A percentile compares a stretch with the other conserved stretches of the same genome.
Conservation (phyloP, 352 stramenopile genomes). For the Phytophthora vignae region DNA sequence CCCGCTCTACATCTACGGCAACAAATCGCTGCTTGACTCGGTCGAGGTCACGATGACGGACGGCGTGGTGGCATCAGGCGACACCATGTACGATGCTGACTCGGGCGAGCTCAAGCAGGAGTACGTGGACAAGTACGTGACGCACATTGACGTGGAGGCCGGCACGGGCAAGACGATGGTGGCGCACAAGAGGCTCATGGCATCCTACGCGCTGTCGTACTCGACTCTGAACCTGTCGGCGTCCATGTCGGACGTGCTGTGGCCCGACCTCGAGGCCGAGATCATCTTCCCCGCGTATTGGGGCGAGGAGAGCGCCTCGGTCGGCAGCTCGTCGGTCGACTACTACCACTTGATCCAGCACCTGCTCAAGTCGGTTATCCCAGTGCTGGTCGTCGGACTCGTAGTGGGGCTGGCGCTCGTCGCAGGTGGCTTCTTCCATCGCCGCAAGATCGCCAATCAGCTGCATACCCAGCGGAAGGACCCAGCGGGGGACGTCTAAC, state of each 20-base stretch:
- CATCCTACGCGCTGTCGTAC: constrained; percentile 60
- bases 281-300: constrained; percentile 70
- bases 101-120: constrained; percentile 45
- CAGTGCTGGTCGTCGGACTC: constrained; percentile 58
- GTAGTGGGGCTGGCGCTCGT: constrained; percentile 45
- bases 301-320: constrained; percentile 53
- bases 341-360: constrained; percentile 53
- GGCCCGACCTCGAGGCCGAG: constrained; percentile 57
- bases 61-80: constrained; percentile 39
- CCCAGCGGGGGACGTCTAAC: constrained; percentile 19
- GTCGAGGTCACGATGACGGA: constrained; percentile 68
- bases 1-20: constrained; percentile 69
- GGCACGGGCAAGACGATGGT: constrained; percentile 79
- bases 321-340: constrained; percentile 41
- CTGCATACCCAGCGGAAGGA: constrained; percentile 29
- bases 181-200: constrained; percentile 66
- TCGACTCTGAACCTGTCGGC: constrained; percentile 44
- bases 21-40: constrained; percentile 48
- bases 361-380: constrained; percentile 52
- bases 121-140: constrained; percentile 64
- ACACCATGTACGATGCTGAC: constrained; percentile 54
- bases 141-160: constrained; percentile 67
- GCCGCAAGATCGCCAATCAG: constrained; percentile 42
- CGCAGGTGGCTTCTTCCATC: constrained; percentile 49
- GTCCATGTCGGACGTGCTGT: constrained; percentile 73